Base-by-base conservation (phyloP, 108 stramenopile species). In the Schizochytrium sp. region DNA sequence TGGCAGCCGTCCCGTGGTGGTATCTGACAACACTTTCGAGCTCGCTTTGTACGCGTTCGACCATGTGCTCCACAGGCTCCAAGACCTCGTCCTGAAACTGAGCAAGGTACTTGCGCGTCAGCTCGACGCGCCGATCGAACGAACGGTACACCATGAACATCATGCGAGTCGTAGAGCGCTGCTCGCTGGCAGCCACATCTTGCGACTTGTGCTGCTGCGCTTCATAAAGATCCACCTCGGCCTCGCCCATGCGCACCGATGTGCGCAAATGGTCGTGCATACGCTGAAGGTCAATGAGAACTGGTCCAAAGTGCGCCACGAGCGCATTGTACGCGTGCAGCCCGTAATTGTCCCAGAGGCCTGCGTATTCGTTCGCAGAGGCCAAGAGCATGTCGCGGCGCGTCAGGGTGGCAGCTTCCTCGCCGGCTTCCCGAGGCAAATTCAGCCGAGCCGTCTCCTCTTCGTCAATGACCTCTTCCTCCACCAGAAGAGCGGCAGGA, bases 151-250 rank as follows among this genome's bases (percentile, higher is more conserved):
- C 51, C n/a, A 83, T 23, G 14, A 53, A 3, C 10, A 83, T 16
- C 48, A 53, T 53, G n/a, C 51, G 76, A 12, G 76, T 5, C 8
- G 76, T 83, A 12, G 18, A 45, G 25, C 45, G 76, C 76, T 83
- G 76, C 76, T 83, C 76, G 51, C 51, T 83, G n/a, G 51, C 76
- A 14, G 76, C 76, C 25, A 83, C 76, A 34, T 83, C 76, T 23
- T 83, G 76, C n/a, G 76, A 83, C 51, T 83, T 83, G 28, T 83
- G 51, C 23, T 53, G 45, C n/a, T 83, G 76, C 48, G 45, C n/a
- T 12, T 53, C 19, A 34, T 53, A 83, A 23, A 83, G 76, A 12
- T 53, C 51, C 8, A 83, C 25, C 51, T 83, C 76, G 45, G 76
- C 76, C 51, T 83, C 76, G n/a, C n/a, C n/a, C 76, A 83, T 47